These are phyloP conservation scores for Auricularia cornea DNA, from an alignment of 768 basidiomycete genomes.

Conservation along the genomic window DNA sequence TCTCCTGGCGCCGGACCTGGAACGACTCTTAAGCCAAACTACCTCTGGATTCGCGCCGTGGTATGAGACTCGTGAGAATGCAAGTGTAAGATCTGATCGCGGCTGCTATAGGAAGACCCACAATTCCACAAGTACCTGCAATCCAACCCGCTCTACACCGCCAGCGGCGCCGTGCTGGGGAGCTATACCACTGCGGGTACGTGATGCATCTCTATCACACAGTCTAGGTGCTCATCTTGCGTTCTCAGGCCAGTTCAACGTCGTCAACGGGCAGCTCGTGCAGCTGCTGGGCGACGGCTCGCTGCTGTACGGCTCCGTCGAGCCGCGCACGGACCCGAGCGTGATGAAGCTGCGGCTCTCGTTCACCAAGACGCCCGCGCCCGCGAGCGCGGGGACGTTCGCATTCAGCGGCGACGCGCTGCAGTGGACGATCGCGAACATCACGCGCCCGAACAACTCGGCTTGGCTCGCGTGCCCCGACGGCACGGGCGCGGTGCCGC, in stretches of 20 bases:
- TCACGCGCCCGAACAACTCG: slow-evolving; percentile 38
- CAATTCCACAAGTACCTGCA: slow-evolving; percentile 58
- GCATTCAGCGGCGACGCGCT: slow-evolving; percentile 50
- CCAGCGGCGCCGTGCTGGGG: slow-evolving; percentile 44
- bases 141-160: slow-evolving; percentile 28
- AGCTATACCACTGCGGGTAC: slow-evolving; percentile 22
- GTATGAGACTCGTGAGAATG: slow-evolving; percentile 23
- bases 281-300: slow-evolving; percentile 36
- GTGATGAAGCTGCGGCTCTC: slow-evolving; percentile 41
- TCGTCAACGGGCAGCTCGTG: slow-evolving; percentile 46
- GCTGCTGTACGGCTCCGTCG: slow-evolving; percentile 43
- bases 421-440: slow-evolving; percentile 45
- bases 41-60: slow-evolving; percentile 51
- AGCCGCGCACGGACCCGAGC: slow-evolving; percentile 35
- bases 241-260: slow-evolving; percentile 43
- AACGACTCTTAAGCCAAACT: slow-evolving; percentile 39
- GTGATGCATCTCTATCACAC: background rate
- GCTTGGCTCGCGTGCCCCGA: slow-evolving; percentile 55
- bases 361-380: slow-evolving; percentile 39
- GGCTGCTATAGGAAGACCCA: slow-evolving; percentile 34
- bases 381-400: slow-evolving; percentile 37
- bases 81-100: background rate
- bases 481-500: slow-evolving; percentile 30
- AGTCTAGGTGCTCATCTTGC: background rate
- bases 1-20: slow-evolving; percentile 16